These are phyloP conservation scores for Boletellus sp. DNA, from an alignment of 768 basidiomycete genomes.

Conservation along the genomic window DNA sequence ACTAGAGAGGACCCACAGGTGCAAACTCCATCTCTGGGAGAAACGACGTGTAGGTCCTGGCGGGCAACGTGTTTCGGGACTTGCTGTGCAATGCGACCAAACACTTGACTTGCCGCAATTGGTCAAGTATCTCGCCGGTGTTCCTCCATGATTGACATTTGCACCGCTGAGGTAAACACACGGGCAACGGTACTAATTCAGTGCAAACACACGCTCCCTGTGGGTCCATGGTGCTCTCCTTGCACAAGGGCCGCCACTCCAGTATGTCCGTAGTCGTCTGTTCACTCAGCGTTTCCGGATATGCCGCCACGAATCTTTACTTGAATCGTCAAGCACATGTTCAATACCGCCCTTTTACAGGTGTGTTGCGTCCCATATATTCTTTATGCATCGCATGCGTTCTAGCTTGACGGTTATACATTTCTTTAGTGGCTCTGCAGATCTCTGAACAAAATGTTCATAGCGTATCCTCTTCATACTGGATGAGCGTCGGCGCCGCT, in stretches of 20 bases:
- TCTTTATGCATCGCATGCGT: conserved; percentile 2
- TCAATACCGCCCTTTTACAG: conserved; percentile 1
- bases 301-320: conserved; percentile 22
- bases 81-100: conserved; percentile 14
- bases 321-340: conserved; percentile 1
- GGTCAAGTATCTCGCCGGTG: not conserved
- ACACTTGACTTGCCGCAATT: conserved; percentile 22
- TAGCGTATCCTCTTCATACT: conserved; percentile 2
- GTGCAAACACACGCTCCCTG: not conserved
- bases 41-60: not conserved
- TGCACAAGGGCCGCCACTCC: conserved; percentile 2
- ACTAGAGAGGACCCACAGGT: conserved; percentile 25
- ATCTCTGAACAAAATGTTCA: not conserved
- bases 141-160: too few relatives aligned
- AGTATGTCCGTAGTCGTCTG: conserved; percentile 3
- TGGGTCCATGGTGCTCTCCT: conserved; percentile 6
- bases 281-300: not conserved
- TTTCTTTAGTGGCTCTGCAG: not conserved
- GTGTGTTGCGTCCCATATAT: conserved; percentile 10
- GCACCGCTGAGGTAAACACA: not conserved
- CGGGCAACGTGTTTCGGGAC: conserved; percentile 18
- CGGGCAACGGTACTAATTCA: not conserved
- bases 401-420: not conserved
- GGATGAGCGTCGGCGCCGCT: conserved; percentile 13
- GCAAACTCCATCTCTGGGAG: conserved; percentile 24